Evolutionary conservation across 495 filamentous ascomycete genomes (phyloP).

Genomic region (Aspergillus cristatus): DNA sequence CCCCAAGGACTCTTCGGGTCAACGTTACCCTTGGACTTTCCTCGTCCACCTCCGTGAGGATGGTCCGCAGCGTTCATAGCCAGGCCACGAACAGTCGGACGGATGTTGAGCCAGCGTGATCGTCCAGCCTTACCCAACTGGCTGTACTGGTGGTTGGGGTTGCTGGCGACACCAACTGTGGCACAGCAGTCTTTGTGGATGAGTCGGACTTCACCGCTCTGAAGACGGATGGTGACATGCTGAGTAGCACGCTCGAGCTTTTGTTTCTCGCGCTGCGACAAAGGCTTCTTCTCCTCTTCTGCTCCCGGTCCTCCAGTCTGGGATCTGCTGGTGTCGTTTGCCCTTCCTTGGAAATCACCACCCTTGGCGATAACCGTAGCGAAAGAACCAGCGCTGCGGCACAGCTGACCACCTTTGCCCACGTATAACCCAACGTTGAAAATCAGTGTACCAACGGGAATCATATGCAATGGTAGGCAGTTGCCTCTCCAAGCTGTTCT

Average conservation of each 20-base stretch:
- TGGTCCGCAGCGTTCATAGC: conserved; percentile 97
- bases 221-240: conserved; percentile 70
- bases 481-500: conserved; percentile 93
- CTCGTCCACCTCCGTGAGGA: conserved; percentile 96
- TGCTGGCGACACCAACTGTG: conserved; percentile 88
- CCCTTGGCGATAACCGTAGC: conserved; percentile 82
- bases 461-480: conserved; percentile 88
- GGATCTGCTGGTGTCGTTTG: conserved; percentile 1
- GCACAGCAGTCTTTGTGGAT: conserved; percentile 88
- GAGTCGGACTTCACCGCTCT: conserved; percentile 84
- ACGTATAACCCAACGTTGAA: conserved; percentile 77
- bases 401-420: conserved; percentile 73
- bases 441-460: conserved; percentile 82
- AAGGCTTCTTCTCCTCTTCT: conserved; percentile 21
- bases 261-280: conserved; percentile 32
- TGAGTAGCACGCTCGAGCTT: conserved; percentile 48
- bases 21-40: conserved; percentile 97
- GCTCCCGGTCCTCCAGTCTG: conserved; percentile 9
- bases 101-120: conserved; percentile 82
- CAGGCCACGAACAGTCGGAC: conserved; percentile 90
- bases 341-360: conserved; percentile 43
- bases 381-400: conserved; percentile 85
- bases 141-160: conserved; percentile 77
- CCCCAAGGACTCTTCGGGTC: conserved; percentile 95
- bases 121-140: conserved; percentile 93